Percentiles rank a stretch among this genome's conserved stretches.
Conservation (phyloP, 1,284 basidiomycete genomes). For the Ceratobasidium sp. region DNA sequence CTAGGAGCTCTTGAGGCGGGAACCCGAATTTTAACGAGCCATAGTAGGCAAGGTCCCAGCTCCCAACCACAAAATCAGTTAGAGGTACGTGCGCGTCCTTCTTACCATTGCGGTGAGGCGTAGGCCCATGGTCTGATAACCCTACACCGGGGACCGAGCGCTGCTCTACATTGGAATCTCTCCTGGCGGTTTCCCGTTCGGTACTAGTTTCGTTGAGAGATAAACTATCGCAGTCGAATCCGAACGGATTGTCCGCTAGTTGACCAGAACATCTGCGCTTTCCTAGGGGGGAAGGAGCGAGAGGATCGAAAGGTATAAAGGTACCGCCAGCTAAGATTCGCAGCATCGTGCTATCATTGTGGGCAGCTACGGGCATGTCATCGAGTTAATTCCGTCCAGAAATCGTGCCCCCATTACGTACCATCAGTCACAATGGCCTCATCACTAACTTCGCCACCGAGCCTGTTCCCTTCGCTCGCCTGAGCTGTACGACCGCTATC, state of each 20-base stretch:
- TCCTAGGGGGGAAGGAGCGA: not conserved
- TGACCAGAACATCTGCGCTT: not conserved
- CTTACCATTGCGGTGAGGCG: not conserved
- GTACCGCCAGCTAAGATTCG: not conserved
- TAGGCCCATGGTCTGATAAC: too few species aligned
- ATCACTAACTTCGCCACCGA: too few species aligned
- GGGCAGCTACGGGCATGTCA: too few species aligned
- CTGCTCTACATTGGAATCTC: not conserved
- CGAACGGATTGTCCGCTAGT: not conserved
- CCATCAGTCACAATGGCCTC: not conserved
- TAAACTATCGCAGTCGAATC: not conserved
- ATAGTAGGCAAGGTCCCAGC: conserved; percentile 42
- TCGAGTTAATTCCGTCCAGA: too few species aligned
- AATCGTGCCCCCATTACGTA: too few species aligned
- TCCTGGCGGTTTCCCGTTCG: not conserved
- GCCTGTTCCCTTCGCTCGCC: too few species aligned
- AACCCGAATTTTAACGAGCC: conserved; percentile 40
- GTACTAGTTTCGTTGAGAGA: not conserved
- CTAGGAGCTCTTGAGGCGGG: conserved; percentile 41
- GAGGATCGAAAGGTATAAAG: not conserved
- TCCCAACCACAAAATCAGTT: conserved; percentile 50
- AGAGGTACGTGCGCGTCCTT: conserved; percentile 47
- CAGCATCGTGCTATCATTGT: too few species aligned
- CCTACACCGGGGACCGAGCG: too few species aligned
- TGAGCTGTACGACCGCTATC: too few species aligned